Percentiles rank a stretch among this genome's conserved stretches.
Conservation (phyloP, 257 asterid species). For the Eustoma russellianum region DNA sequence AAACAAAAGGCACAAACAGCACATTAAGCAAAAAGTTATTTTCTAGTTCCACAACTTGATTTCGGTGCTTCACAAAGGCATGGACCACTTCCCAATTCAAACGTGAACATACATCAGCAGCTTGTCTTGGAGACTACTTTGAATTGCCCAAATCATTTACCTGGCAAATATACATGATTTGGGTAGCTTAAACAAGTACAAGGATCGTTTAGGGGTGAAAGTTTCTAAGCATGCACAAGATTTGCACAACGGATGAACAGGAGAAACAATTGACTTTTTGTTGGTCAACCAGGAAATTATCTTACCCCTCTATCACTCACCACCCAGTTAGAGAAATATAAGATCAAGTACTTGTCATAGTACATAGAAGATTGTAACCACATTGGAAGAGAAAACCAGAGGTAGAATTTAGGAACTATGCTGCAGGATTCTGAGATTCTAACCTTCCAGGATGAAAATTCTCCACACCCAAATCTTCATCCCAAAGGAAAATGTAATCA, state of each 20-base stretch:
- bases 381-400: not conserved
- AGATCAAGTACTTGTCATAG: not conserved
- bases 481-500: slow-evolving; percentile 96
- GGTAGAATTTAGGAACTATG: not conserved
- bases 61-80: too few relatives aligned
- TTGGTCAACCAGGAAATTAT: not conserved
- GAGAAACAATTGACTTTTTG: not conserved
- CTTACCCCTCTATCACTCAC: too few relatives aligned
- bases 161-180: too few relatives aligned
- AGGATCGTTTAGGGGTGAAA: not conserved
- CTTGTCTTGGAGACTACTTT: too few relatives aligned
- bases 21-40: too few relatives aligned
- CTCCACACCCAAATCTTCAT: slow-evolving; percentile 92
- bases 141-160: too few relatives aligned
- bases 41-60: too few relatives aligned
- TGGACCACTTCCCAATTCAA: too few relatives aligned
- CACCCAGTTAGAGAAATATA: not conserved
- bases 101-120: too few relatives aligned
- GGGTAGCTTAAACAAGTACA: not conserved
- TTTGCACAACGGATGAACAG: not conserved
- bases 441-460: slow-evolving; percentile 90
- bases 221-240: not conserved
- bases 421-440: not conserved
- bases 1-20: too few relatives aligned
- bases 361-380: too few relatives aligned